Conservation (phyloP, 345 rosid species). For the Trapa incisa region DNA sequence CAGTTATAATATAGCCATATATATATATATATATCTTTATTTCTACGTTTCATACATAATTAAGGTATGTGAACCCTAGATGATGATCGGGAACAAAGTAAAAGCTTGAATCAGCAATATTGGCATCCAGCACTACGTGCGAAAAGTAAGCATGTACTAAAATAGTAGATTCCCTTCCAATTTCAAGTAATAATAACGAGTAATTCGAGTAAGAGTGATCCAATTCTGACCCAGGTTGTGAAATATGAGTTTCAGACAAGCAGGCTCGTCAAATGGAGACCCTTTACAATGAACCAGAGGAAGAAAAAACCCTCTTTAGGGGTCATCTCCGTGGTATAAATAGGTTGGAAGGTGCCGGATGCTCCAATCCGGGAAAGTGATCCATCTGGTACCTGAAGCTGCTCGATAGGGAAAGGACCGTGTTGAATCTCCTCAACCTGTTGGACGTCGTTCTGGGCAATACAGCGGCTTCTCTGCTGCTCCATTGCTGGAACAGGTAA, state of each 20-base stretch:
- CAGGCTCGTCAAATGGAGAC: not conserved
- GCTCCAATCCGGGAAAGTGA: not conserved
- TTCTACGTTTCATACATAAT: not conserved
- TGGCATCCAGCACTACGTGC: not conserved
- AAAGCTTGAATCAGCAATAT: not conserved
- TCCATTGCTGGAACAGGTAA: constrained; percentile 15
- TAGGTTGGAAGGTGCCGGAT: not conserved
- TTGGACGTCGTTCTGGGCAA: constrained; percentile 19
- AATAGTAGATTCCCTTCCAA: not conserved
- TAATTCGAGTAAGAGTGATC: not conserved
- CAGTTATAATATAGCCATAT: too few relatives aligned
- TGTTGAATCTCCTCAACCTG: constrained; percentile 33
- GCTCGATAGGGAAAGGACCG: constrained; percentile 49
- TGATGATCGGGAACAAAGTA: not conserved
- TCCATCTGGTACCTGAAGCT: constrained; percentile 34
- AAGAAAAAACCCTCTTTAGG: not conserved
- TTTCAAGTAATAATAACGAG: not conserved
- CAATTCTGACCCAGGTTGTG: not conserved
- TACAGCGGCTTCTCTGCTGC: constrained; percentile 14
- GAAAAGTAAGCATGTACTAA: not conserved
- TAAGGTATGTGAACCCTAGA: not conserved
- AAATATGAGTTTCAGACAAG: not conserved
- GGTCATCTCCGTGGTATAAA: not conserved
- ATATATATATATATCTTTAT: too few relatives aligned
- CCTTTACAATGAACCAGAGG: not conserved